Conservation (phyloP, 805 yeast genomes). For the Hanseniaspora pseudoguilliermondii region DNA sequence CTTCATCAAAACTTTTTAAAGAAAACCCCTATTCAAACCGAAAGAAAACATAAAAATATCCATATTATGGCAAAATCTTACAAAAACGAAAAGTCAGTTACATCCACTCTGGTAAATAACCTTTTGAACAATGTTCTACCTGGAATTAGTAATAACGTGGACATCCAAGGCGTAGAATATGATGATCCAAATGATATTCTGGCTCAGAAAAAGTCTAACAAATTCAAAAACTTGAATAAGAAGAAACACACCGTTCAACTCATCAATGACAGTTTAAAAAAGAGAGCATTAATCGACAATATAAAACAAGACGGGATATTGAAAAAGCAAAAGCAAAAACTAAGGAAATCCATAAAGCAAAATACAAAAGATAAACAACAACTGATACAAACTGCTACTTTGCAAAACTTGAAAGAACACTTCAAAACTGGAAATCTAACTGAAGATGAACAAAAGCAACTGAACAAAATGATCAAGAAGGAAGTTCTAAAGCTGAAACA, state of each 20-base stretch:
- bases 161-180: slow-evolving; percentile 29
- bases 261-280: slow-evolving; percentile 29
- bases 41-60: too few species aligned
- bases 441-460: slow-evolving; percentile 25
- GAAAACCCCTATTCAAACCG: too few species aligned
- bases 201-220: slow-evolving; percentile 9
- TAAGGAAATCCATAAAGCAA: slow-evolving; percentile 22
- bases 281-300: slow-evolving; percentile 25
- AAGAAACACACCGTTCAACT: slow-evolving; percentile 29
- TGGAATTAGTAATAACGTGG: slow-evolving; percentile 20
- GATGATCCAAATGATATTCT: slow-evolving; percentile 34
- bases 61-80: not conserved
- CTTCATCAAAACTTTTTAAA: too few species aligned
- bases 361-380: slow-evolving; percentile 17
- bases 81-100: not conserved
- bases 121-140: slow-evolving; percentile 12
- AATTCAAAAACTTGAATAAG: slow-evolving; percentile 6
- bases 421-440: slow-evolving; percentile 24
- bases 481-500: slow-evolving; percentile 31
- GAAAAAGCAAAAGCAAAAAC: slow-evolving; percentile 26
- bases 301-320: slow-evolving; percentile 27
- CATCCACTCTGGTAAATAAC: slow-evolving; percentile 8
- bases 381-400: slow-evolving; percentile 26
- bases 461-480: slow-evolving; percentile 27
- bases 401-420: slow-evolving; percentile 28